Base-by-base conservation (phyloP, 768 basidiomycete species). In the Pleurotus djamor region DNA sequence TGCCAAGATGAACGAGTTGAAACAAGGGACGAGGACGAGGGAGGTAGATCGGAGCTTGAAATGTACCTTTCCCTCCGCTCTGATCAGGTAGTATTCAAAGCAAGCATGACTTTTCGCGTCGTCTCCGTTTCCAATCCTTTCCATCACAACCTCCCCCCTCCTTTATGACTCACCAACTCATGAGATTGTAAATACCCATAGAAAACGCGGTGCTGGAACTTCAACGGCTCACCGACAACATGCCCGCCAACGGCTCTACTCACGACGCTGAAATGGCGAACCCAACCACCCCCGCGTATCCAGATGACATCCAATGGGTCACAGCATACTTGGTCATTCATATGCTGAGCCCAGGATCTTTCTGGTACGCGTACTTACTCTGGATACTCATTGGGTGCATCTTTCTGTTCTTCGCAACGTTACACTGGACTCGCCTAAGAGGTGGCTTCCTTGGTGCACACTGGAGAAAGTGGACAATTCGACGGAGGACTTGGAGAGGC, bases 381-480 rank as follows among this genome's bases (percentile, higher is more conserved):
- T 89, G 86, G 86, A 63, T 87, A n/a, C 70, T 72, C 13, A 71
- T 88, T 60, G 75, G 69, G 16, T 59, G 74, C 59, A 62, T 79
- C 48, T 74, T 80, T 63, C 52, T 83, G 60, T 54, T 65, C 9
- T 76, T 77, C 56, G 72, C 77, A 14, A 28, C 77, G 28, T 64
- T 81, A 34, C 83, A 82, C 59, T 75, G 75, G 70, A 70, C 77
- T 12, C 75, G 77, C 43, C 64, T 71, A 21, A 69, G 74, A 35
- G 75, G 72, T 10, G 76, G 83, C 2, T 55, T 50, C 48, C 50
- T 66, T 32, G 83, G 84, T 17, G 84, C 85, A 1, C 58, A 73
- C 21, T 89, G 85, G 82, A 77, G 71, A 16, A 85, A 82, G 69
- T 86, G 85, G 82, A 66, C 82, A 5, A 59, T 88, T 14, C 79